Percentiles rank a stretch among this genome's conserved stretches.
Conservation (phyloP, 768 basidiomycete genomes). For the Hericium alpestre region DNA sequence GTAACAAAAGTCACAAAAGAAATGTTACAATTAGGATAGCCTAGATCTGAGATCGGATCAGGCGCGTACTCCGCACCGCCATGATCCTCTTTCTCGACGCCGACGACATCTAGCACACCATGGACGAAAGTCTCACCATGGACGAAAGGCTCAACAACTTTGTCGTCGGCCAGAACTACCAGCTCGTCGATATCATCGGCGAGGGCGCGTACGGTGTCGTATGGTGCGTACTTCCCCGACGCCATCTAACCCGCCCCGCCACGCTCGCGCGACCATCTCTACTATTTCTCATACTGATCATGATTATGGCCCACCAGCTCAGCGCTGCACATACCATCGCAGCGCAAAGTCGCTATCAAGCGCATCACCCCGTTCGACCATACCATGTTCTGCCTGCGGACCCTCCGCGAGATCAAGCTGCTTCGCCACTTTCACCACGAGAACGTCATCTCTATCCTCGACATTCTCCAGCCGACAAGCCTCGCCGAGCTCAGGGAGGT, state of each 20-base stretch:
- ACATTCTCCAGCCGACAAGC: constrained; percentile 72
- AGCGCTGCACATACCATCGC: constrained; percentile 76
- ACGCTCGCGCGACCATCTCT: no score
- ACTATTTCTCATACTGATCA: not conserved
- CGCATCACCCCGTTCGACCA: constrained; percentile 94
- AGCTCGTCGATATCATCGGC: constrained; percentile 79
- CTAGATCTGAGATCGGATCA: no score
- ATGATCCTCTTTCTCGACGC: no score
- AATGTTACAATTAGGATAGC: no score
- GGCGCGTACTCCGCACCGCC: no score
- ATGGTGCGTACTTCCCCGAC: constrained; percentile 29
- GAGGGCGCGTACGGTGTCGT: constrained; percentile 94
- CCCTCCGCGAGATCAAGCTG: constrained; percentile 90
- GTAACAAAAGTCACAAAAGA: no score
- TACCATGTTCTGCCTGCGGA: constrained; percentile 87
- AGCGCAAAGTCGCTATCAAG: constrained; percentile 93
- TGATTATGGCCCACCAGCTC: constrained; percentile 30
- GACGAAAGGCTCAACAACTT: constrained; percentile 15
- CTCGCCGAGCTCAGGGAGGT: constrained; percentile 82
- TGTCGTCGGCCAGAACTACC: constrained; percentile 57
- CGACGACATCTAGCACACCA: no score
- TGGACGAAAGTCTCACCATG: constrained; percentile 2
- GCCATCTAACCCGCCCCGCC: not conserved
- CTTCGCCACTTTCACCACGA: constrained; percentile 78
- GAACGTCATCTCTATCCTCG: constrained; percentile 91